Evolutionary conservation across 306 rosid species (phyloP).

Genomic region (Dryas drummondii): DNA sequence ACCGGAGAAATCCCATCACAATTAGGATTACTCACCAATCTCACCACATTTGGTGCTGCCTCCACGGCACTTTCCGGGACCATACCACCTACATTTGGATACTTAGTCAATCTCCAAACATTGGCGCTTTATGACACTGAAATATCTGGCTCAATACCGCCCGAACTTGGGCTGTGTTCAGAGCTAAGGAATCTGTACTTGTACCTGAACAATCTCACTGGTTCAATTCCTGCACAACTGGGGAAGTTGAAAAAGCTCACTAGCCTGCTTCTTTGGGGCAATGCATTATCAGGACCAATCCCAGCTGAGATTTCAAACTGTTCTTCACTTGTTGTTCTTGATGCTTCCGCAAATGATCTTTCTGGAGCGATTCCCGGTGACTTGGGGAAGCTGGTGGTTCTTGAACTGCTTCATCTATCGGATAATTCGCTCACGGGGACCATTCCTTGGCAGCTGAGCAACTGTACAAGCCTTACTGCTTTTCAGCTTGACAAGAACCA

Average conservation of each 20-base stretch:
- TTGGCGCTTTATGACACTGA: conserved; percentile 86
- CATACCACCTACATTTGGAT: conserved; percentile 81
- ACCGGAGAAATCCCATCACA: conserved; percentile 73
- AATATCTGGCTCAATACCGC: conserved; percentile 69
- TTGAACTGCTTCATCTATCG: conserved; percentile 88
- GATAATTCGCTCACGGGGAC: conserved; percentile 68
- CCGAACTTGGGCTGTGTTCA: conserved; percentile 73
- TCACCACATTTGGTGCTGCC: conserved; percentile 92
- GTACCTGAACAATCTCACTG: conserved; percentile 80
- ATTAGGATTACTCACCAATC: conserved; percentile 71
- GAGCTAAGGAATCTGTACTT: conserved; percentile 80
- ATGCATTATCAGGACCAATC: conserved; percentile 67
- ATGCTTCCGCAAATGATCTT: conserved; percentile 76
- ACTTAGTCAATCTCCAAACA: conserved; percentile 75
- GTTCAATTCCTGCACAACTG: conserved; percentile 67
- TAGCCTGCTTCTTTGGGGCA: conserved; percentile 80
- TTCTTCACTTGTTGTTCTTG: conserved; percentile 78
- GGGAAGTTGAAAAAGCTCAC: conserved; percentile 83
- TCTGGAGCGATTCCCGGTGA: conserved; percentile 72
- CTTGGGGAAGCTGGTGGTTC: conserved; percentile 72
- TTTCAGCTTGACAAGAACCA: conserved; percentile 95
- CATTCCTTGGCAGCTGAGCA: conserved; percentile 81
- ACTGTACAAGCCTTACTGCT: conserved; percentile 83
- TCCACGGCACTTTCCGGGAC: conserved; percentile 85
- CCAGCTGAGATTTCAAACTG: conserved; percentile 83